Conservation (phyloP, 257 asterid species). For the Rubia yunnanensis region DNA sequence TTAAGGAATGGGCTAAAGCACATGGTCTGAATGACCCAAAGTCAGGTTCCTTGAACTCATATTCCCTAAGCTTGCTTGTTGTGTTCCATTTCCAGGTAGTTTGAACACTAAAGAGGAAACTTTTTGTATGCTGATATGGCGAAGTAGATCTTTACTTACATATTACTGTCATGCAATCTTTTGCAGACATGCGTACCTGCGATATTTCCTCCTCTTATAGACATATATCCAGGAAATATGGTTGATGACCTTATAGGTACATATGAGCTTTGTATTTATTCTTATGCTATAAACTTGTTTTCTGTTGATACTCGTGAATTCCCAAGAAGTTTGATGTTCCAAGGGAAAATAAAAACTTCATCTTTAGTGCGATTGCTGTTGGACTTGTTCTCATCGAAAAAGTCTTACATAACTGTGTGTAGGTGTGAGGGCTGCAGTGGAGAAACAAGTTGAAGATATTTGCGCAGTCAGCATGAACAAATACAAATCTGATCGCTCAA, state of each 20-base stretch:
- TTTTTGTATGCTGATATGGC: background rate
- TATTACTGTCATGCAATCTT: constrained; percentile 13
- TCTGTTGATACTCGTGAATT: background rate
- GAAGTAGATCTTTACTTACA: background rate
- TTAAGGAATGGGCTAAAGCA: constrained; percentile 92
- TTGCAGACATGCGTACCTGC: constrained; percentile 87
- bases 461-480: constrained; percentile 56
- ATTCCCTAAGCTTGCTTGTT: constrained; percentile 77
- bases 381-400: background rate
- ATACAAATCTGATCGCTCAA: constrained; percentile 42
- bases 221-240: constrained; percentile 87
- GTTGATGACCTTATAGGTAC: constrained; percentile 71
- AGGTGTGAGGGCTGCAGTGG: constrained; percentile 83
- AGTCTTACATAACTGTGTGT: constrained; percentile 25
- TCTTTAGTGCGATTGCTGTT: background rate
- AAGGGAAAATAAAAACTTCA: background rate
- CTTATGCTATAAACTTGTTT: background rate
- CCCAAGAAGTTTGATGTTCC: background rate
- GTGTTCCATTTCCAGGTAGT: constrained; percentile 89
- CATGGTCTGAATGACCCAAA: constrained; percentile 73
- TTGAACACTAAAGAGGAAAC: background rate
- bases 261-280: background rate
- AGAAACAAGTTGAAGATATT: constrained; percentile 52
- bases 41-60: constrained; percentile 74
- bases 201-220: constrained; percentile 76